phyloP scores from a whole-genome alignment of 2,329 filamentous ascomycete species.

The Exophiala lecanii-corni region DNA sequence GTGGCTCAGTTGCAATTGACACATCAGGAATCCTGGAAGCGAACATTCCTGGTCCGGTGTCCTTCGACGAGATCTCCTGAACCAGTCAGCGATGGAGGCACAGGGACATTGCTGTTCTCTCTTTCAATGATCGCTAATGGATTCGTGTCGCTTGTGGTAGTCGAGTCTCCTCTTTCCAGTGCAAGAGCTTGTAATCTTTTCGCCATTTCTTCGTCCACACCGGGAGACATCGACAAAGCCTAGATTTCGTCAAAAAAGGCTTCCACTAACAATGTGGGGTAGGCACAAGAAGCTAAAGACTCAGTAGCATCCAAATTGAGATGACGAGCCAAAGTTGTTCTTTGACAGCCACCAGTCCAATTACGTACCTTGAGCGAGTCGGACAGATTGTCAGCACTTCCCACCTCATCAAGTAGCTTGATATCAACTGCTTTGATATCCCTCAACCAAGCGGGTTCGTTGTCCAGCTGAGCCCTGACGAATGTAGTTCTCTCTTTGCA shows the following conservation, averaged over 20 bases:
- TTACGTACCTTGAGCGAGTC: constrained; percentile 18
- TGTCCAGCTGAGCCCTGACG: constrained; percentile 80
- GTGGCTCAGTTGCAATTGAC: too few species aligned
- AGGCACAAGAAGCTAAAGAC: too few species aligned
- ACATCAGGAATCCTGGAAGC: constrained; percentile 9
- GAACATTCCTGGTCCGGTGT: constrained; percentile 17
- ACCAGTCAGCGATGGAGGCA: neutral
- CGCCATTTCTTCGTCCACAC: constrained; percentile 27
- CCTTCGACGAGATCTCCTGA: constrained; percentile 13
- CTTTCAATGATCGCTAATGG: constrained; percentile 10
- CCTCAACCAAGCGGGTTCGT: constrained; percentile 81
- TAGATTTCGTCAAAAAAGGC: too few species aligned
- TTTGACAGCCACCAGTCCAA: constrained; percentile 8
- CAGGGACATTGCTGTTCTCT: constrained; percentile 3
- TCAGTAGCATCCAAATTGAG: too few species aligned
- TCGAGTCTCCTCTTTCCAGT: constrained; percentile 43
- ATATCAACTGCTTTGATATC: constrained; percentile 55
- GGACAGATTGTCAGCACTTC: constrained; percentile 7
- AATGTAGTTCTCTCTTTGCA: constrained; percentile 80
- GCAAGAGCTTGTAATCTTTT: constrained; percentile 47
- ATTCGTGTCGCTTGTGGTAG: constrained; percentile 2
- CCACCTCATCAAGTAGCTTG: constrained; percentile 61
- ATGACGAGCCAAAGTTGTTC: too few species aligned
- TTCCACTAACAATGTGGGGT: too few species aligned
- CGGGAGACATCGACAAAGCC: constrained; percentile 13